phyloP scores from a whole-genome alignment of 2,329 filamentous ascomycete species.

The Coleophoma eucalyptorum region DNA sequence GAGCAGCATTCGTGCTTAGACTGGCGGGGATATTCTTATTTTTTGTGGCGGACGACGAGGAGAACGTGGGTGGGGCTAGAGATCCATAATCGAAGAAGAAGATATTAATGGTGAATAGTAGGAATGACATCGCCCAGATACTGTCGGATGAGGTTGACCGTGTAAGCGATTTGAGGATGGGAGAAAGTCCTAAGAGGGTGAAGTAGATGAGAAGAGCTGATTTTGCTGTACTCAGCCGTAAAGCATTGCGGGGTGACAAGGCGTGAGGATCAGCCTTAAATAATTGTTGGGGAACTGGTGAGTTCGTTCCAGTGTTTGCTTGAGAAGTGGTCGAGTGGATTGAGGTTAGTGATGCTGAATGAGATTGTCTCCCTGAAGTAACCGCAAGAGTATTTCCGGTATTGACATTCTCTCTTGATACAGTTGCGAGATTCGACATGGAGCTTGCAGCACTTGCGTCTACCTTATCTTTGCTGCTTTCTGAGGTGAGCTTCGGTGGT shows the following conservation, averaged over 20 bases:
- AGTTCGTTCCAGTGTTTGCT: slow-evolving; percentile 19
- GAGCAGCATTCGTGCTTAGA: slow-evolving; percentile 88
- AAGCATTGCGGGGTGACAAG: slow-evolving; percentile 42
- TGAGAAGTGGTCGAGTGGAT: slow-evolving; percentile 37
- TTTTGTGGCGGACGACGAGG: slow-evolving; percentile 51
- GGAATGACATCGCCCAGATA: slow-evolving; percentile 96
- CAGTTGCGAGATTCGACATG: slow-evolving; percentile 17
- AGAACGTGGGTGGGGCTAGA: slow-evolving; percentile 40
- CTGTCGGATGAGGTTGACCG: slow-evolving; percentile 87
- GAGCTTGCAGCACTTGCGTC: slow-evolving; percentile 18
- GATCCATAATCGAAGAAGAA: slow-evolving; percentile 95
- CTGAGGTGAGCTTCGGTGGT: slow-evolving; percentile 23
- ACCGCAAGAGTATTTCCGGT: slow-evolving; percentile 20
- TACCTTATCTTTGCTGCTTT: slow-evolving; percentile 21
- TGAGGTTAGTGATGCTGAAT: slow-evolving; percentile 53
- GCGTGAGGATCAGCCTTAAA: slow-evolving; percentile 11
- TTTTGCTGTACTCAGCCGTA: slow-evolving; percentile 78
- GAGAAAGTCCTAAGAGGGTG: slow-evolving; percentile 84
- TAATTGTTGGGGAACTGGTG: slow-evolving; percentile 23
- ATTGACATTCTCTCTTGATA: not conserved
- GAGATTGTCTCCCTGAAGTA: slow-evolving; percentile 34
- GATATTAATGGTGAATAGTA: slow-evolving; percentile 91
- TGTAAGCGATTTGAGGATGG: slow-evolving; percentile 95
- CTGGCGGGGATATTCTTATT: slow-evolving; percentile 44
- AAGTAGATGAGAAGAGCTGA: slow-evolving; percentile 92